Evolutionary conservation across 805 yeast genomes (phyloP).

Genomic region (Cyberlindnera xishuangbannaensis): DNA sequence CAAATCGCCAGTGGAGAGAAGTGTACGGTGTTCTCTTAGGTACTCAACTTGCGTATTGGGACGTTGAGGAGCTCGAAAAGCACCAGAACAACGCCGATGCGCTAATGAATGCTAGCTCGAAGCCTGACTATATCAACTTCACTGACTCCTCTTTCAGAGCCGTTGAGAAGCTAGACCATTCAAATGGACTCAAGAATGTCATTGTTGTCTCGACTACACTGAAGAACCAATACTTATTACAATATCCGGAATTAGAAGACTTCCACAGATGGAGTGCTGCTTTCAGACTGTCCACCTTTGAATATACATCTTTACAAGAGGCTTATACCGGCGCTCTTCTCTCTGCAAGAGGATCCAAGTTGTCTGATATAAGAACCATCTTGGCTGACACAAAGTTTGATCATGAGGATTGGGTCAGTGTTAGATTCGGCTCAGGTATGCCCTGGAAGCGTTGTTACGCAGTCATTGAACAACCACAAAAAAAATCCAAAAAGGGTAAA

Average conservation of each 20-base stretch:
- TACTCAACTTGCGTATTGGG: constrained; percentile 90
- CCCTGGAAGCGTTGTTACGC: constrained; percentile 96
- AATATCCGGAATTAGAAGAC: constrained; percentile 59
- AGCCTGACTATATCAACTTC: constrained; percentile 85
- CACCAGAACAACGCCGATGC: constrained; percentile 39
- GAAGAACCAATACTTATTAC: constrained; percentile 81
- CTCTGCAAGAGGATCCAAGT: constrained; percentile 82
- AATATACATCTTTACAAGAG: constrained; percentile 79
- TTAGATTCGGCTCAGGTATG: constrained; percentile 95
- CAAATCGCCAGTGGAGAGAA: constrained; percentile 82
- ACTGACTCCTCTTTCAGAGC: constrained; percentile 85
- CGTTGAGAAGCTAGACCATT: constrained; percentile 54
- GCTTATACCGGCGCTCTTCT: constrained; percentile 95
- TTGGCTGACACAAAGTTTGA: constrained; percentile 79
- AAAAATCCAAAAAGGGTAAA: constrained; percentile 40
- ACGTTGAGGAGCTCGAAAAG: constrained; percentile 58
- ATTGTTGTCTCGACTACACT: constrained; percentile 87
- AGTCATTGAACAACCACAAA: constrained; percentile 67
- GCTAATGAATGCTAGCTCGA: constrained; percentile 52
- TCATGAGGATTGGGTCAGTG: constrained; percentile 93
- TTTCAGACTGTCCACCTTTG: constrained; percentile 72
- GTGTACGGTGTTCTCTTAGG: constrained; percentile 91
- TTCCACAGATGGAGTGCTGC: constrained; percentile 79
- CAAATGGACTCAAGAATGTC: constrained; percentile 62
- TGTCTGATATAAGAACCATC: constrained; percentile 82